Percentiles rank a stretch among this genome's conserved stretches.
These are phyloP conservation scores for Chalciporus chontae DNA, from an alignment of 768 basidiomycete genomes.

Conservation along the genomic window DNA sequence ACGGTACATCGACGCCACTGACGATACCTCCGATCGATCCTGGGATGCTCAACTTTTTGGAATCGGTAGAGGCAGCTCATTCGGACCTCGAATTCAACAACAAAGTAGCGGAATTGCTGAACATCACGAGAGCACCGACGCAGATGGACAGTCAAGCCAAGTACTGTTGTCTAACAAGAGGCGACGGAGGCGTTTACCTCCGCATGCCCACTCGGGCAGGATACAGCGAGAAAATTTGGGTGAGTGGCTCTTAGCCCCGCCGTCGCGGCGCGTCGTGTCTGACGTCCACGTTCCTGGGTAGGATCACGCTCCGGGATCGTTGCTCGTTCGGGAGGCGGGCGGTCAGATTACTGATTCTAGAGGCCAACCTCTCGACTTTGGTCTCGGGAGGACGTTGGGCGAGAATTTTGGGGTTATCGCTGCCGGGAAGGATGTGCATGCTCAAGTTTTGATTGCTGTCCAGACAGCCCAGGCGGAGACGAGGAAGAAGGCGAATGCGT, in stretches of 20 bases:
- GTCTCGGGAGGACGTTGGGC: slow-evolving; percentile 78
- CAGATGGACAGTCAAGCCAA: slow-evolving; percentile 98
- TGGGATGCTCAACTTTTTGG: slow-evolving; percentile 65
- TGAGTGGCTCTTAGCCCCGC: slow-evolving; percentile 26
- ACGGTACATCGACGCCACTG: slow-evolving; percentile 46
- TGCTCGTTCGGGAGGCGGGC: slow-evolving; percentile 87
- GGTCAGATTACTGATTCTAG: slow-evolving; percentile 84
- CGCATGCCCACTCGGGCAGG: slow-evolving; percentile 74
- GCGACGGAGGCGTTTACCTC: slow-evolving; percentile 81
- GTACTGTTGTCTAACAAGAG: slow-evolving; percentile 81
- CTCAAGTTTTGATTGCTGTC: slow-evolving; percentile 69
- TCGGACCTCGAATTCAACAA: slow-evolving; percentile 86
- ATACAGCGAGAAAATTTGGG: slow-evolving; percentile 97
- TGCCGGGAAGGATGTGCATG: slow-evolving; percentile 68
- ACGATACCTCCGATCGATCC: slow-evolving; percentile 43
- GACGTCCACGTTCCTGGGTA: slow-evolving; percentile 23
- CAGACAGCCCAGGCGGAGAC: slow-evolving; percentile 47
- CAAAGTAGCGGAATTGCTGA: slow-evolving; percentile 62
- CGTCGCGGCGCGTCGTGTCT: too few relatives aligned
- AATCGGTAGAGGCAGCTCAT: slow-evolving; percentile 91
- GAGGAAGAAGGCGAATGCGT: slow-evolving; percentile 8
- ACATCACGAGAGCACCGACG: slow-evolving; percentile 59
- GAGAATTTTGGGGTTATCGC: slow-evolving; percentile 89
- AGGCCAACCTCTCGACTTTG: slow-evolving; percentile 79
- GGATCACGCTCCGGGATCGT: slow-evolving; percentile 88